phyloP scores from a whole-genome alignment of 2,329 filamentous ascomycete genomes.

The Aspergillus oerlinghausenensis region DNA sequence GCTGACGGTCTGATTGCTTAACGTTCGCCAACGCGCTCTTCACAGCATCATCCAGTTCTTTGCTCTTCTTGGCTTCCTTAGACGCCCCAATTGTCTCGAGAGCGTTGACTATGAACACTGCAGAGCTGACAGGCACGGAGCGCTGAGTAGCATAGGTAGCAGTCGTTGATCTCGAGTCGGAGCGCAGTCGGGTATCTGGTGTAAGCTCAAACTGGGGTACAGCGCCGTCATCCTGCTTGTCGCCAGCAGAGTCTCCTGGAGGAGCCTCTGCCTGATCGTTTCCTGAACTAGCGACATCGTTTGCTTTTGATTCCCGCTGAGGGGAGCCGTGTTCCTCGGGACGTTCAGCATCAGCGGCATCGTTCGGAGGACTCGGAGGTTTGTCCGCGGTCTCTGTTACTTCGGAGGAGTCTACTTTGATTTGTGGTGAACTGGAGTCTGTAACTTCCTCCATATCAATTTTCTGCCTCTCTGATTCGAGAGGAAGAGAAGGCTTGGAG shows the following conservation, averaged over 20 bases:
- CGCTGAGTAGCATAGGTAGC: slow-evolving; percentile 48
- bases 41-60: slow-evolving; percentile 75
- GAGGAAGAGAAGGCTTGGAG: slow-evolving; percentile 25
- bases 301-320: slow-evolving; percentile 18
- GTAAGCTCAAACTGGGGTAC: slow-evolving; percentile 21
- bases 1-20: slow-evolving; percentile 73
- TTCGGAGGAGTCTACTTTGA: slow-evolving; percentile 13
- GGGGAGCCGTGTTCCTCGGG: slow-evolving; percentile 14
- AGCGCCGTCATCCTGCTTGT: slow-evolving; percentile 14
- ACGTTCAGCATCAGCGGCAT: slow-evolving; percentile 22
- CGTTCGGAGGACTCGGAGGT: slow-evolving; percentile 22
- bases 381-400: slow-evolving; percentile 18
- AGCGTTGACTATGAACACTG: slow-evolving; percentile 92
- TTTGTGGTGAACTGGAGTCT: slow-evolving; percentile 4
- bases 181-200: slow-evolving; percentile 44
- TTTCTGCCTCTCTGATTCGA: slow-evolving; percentile 26
- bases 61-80: slow-evolving; percentile 84
- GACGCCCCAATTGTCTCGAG: slow-evolving; percentile 87
- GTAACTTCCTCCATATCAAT: slow-evolving; percentile 19
- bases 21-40: slow-evolving; percentile 79
- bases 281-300: slow-evolving; percentile 3
- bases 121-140: slow-evolving; percentile 74
- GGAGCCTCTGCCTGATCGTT: slow-evolving; percentile 13
- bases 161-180: slow-evolving; percentile 58
- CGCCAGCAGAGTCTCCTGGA: slow-evolving; percentile 10